Evolutionary conservation across 1,284 basidiomycete genomes (phyloP), one percentile per base, ranked within the genome.

Genomic region (Thecaphora thlaspeos): DNA sequence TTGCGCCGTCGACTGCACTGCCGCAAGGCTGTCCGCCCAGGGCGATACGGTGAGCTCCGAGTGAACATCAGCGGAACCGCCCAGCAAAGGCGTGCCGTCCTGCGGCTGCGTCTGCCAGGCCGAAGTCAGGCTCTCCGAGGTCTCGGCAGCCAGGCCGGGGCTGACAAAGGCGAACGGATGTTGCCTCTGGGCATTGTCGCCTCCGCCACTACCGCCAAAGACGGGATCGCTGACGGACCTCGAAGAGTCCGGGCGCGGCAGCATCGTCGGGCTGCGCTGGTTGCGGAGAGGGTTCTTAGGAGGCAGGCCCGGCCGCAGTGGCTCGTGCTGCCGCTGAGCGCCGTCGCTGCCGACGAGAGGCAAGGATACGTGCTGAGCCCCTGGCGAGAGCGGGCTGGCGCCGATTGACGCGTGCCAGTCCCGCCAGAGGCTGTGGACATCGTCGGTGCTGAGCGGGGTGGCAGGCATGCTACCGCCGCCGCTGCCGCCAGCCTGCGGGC

Each of bases 281-380:
- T 52, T 61, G 12, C 62, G 62, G 2, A 65, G 46, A 12, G 62
- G 62, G 41, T 65, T 65, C 46, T 65, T 65, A 4, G 62, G 62
- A 12, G 62, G 62, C 15, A 65, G 39, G 3, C 62, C 62, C 7
- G 62, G 62, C 26, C 22, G 39, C 26, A 28, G 11, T 5, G 5
- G 26, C 26, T 28, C 26, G 26, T 11, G 7, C 26, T 11, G 11
- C 7, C 26, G 26, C 26, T 11, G 11, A 28, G 7, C 26, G 26
- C 26, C 26, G 26, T 7, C 26, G 7, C 26, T n/a, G 7, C 26
- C 26, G 11, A 28, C 36, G 36, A 17, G 8, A 7, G 36, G 14
- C 15, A 15, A 37, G 7, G 36, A 15, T 4, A 37, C 15, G 17
- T 15, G 18, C 36, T 15, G 36, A 34, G 17, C 17, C 17, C 36